A percentile compares a stretch with the other conserved stretches of the same genome.
phyloP scores from a whole-genome alignment of 2,329 filamentous ascomycete species.

The Colletotrichum plurivorum region DNA sequence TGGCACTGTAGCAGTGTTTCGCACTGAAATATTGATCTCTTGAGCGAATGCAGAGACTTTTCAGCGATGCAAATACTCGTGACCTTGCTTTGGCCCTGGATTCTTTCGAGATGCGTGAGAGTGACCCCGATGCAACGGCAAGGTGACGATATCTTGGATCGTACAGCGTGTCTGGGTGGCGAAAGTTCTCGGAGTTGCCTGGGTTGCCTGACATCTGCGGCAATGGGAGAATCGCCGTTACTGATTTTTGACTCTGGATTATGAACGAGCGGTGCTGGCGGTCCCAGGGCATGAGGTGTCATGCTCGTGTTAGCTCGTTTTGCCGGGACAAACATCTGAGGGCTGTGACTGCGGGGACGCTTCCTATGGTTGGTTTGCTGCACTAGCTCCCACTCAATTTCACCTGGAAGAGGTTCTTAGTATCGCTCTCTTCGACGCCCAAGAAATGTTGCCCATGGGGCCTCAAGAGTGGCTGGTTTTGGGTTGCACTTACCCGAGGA shows the following conservation, averaged over 20 bases:
- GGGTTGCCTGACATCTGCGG: not conserved
- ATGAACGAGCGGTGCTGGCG: not conserved
- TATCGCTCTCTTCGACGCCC: not conserved
- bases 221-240: too few relatives aligned
- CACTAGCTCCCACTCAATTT: not conserved
- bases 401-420: not conserved
- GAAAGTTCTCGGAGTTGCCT: not conserved
- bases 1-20: not conserved
- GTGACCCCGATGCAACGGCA: constrained; percentile 15
- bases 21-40: constrained; percentile 13
- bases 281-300: not conserved
- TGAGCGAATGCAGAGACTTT: constrained; percentile 1
- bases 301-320: not conserved
- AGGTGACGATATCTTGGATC: not conserved
- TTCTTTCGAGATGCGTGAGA: constrained; percentile 2
- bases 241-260: not conserved
- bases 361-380: not conserved
- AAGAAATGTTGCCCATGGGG: too few relatives aligned
- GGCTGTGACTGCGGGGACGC: not conserved
- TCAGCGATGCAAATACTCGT: constrained; percentile 3
- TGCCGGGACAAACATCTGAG: not conserved
- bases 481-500: constrained; percentile 9
- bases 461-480: too few relatives aligned
- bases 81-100: constrained; percentile 7
- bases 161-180: not conserved